Conservation (phyloP, 2,329 filamentous ascomycete genomes). For the Trichothecium roseum region DNA sequence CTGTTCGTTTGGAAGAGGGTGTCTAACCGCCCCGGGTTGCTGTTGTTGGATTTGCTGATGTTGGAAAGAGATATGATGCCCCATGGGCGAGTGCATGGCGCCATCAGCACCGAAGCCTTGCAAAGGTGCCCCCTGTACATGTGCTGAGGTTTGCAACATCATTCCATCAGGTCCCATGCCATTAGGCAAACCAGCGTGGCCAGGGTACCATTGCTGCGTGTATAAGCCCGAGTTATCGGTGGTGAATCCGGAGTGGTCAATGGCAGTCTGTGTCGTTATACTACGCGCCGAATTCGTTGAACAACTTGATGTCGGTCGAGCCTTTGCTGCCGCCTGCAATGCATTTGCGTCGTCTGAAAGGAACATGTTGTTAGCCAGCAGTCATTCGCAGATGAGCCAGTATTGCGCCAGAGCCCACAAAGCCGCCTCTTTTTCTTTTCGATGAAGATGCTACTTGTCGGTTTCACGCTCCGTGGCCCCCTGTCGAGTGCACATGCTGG, state of each 20-base stretch:
- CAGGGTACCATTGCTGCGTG: slow-evolving; percentile 3
- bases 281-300: too few species aligned
- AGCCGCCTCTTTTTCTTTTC: too few species aligned
- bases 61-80: slow-evolving; percentile 32
- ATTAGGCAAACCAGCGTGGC: slow-evolving; percentile 24
- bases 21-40: slow-evolving; percentile 12
- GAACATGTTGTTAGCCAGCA: too few species aligned
- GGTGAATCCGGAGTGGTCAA: background rate
- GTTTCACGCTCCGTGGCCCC: too few species aligned
- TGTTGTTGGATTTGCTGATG: slow-evolving; percentile 22
- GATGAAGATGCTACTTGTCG: too few species aligned
- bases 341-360: too few species aligned
- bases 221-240: background rate
- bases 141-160: slow-evolving; percentile 46
- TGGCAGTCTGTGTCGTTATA: background rate
- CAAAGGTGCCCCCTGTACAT: slow-evolving; percentile 38
- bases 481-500: too few species aligned
- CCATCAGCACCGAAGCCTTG: slow-evolving; percentile 40
- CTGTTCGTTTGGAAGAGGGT: slow-evolving; percentile 43
- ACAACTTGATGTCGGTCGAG: too few species aligned
- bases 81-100: slow-evolving; percentile 31
- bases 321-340: too few species aligned
- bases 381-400: too few species aligned
- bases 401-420: too few species aligned
- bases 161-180: slow-evolving; percentile 48